Conservation (phyloP, 192 early-diverging fungal species). For the Radiomyces spectabilis region DNA sequence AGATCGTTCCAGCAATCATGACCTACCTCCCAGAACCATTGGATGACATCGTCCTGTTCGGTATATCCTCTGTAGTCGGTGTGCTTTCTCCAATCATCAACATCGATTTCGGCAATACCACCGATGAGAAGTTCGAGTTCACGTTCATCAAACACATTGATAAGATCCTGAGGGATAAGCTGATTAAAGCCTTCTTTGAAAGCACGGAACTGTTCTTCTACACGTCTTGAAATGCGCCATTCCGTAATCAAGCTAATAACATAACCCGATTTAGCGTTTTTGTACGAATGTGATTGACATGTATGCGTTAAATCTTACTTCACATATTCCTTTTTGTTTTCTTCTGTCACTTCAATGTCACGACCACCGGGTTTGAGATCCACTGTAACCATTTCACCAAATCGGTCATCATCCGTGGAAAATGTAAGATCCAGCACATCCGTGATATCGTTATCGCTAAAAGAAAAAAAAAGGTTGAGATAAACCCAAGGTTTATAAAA, state of each 20-base stretch:
- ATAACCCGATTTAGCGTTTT: too few relatives aligned
- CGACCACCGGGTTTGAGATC: constrained; percentile 85
- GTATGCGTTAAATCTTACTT: constrained; percentile 34
- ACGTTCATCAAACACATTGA: constrained; percentile 95
- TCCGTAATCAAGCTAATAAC: constrained; percentile 60
- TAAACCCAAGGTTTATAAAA: too few relatives aligned
- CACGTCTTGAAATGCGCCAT: constrained; percentile 82
- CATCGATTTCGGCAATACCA: constrained; percentile 92
- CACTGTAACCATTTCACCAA: constrained; percentile 81
- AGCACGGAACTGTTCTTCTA: constrained; percentile 95
- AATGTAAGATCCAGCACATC: constrained; percentile 86
- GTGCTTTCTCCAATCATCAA: constrained; percentile 98
- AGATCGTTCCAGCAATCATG: too few relatives aligned
- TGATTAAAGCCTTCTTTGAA: constrained; percentile 94
- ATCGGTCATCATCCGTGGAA: constrained; percentile 89
- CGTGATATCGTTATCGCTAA: constrained; percentile 79
- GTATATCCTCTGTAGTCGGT: constrained; percentile 97
- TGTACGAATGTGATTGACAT: neutral
- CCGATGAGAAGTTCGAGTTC: constrained; percentile 96
- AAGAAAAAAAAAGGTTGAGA: constrained; percentile 8
- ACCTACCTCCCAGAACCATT: constrained; percentile 89
- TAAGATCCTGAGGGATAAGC: constrained; percentile 90
- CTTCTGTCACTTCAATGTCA: constrained; percentile 92
- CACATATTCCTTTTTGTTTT: constrained; percentile 95
- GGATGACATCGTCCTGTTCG: constrained; percentile 92